phyloP scores from a whole-genome alignment of 495 filamentous ascomycete species.

The Aspergillus kassunensis region DNA sequence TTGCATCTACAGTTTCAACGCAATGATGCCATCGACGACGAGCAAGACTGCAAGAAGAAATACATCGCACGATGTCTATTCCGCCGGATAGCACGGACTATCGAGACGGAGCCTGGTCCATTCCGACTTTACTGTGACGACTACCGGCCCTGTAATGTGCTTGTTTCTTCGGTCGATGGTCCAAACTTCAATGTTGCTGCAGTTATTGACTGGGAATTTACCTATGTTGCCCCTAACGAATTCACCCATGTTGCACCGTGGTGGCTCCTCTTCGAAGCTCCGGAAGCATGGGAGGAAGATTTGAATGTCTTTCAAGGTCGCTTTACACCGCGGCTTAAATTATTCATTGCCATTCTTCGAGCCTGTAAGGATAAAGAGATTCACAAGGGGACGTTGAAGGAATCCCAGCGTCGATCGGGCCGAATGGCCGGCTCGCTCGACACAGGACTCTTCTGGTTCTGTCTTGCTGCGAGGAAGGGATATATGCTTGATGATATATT shows the following conservation, averaged over 20 bases:
- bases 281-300: slow-evolving; percentile 32
- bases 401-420: too few relatives aligned
- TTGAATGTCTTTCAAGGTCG: slow-evolving; percentile 20
- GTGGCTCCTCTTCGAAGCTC: slow-evolving; percentile 38
- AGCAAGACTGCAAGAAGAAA: slow-evolving; percentile 40
- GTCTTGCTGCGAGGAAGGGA: too few relatives aligned
- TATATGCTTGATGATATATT: too few relatives aligned
- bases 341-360: slow-evolving; percentile 8
- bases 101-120: slow-evolving; percentile 19
- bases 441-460: too few relatives aligned
- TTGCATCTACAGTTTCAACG: slow-evolving; percentile 40
- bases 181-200: slow-evolving; percentile 13
- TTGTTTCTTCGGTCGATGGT: slow-evolving; percentile 19
- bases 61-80: slow-evolving; percentile 44
- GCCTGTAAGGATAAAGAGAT: slow-evolving; percentile 23
- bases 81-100: slow-evolving; percentile 26
- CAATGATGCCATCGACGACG: slow-evolving; percentile 34
- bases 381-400: too few relatives aligned
- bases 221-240: slow-evolving; percentile 38
- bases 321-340: slow-evolving; percentile 10
- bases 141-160: slow-evolving; percentile 20
- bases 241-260: slow-evolving; percentile 37
- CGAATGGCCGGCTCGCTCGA: too few relatives aligned
- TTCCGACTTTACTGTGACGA: slow-evolving; percentile 24
- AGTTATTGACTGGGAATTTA: slow-evolving; percentile 40